Percentiles rank a stretch among this genome's conserved stretches.
Evolutionary conservation across 768 basidiomycete genomes (phyloP).

Genomic region (Rhizopogon rudus): DNA sequence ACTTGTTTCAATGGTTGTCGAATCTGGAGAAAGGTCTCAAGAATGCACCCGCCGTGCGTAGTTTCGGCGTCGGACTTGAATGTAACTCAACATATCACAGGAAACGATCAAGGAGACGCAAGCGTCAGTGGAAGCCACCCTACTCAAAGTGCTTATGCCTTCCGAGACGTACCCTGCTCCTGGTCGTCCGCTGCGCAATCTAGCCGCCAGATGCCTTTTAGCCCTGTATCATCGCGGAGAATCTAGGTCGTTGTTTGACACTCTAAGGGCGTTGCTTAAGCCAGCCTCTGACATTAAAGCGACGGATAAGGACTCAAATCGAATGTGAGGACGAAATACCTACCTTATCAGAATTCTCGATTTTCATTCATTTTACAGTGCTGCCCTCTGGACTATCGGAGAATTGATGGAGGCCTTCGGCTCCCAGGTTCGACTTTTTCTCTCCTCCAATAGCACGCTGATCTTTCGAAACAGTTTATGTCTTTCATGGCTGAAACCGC

Average conservation of each 20-base stretch:
- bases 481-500: conserved; percentile 89
- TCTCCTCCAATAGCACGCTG: background rate
- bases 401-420: conserved; percentile 86
- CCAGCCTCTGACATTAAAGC: conserved; percentile 69
- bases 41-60: conserved; percentile 47
- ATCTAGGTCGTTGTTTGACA: conserved; percentile 82
- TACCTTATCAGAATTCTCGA: background rate
- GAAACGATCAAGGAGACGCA: conserved; percentile 64
- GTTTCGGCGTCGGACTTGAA: background rate
- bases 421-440: conserved; percentile 59
- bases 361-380: conserved; percentile 38
- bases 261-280: conserved; percentile 71
- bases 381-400: conserved; percentile 82
- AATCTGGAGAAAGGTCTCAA: conserved; percentile 55
- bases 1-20: conserved; percentile 81
- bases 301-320: conserved; percentile 53
- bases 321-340: conserved; percentile 48
- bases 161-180: conserved; percentile 71
- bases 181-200: conserved; percentile 79
- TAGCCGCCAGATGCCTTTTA: conserved; percentile 74
- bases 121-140: conserved; percentile 49
- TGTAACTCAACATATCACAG: conserved; percentile 32
- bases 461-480: conserved; percentile 66
- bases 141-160: conserved; percentile 66
- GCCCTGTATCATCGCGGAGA: conserved; percentile 76